Conservation (phyloP, 148 eudicot genomes). For the Rhododendron williamsianum region DNA sequence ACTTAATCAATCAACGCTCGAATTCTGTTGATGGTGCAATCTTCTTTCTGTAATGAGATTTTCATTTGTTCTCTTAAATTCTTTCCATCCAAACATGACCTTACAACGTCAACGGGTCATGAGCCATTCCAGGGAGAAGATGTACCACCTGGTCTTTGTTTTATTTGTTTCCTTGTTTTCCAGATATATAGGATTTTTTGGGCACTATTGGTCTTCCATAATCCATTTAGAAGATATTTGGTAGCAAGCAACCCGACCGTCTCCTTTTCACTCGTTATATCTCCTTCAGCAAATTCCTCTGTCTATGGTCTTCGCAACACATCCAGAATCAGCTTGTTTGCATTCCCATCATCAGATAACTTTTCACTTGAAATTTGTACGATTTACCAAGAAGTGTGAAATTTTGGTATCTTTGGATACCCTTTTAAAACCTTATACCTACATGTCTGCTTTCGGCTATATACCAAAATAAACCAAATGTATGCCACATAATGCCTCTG, state of each 20-base stretch:
- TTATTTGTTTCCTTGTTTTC: not conserved
- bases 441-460: not conserved
- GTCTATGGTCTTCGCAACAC: not conserved
- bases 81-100: not conserved
- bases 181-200: not conserved
- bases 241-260: not conserved
- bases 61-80: not conserved
- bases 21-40: not conserved
- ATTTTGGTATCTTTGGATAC: not conserved
- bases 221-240: not conserved
- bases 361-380: not conserved
- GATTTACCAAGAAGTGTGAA: not conserved
- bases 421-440: not conserved
- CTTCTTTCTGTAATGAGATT: not conserved
- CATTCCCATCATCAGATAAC: not conserved
- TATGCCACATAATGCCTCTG: not conserved
- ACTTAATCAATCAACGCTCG: not conserved
- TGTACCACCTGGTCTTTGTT: not conserved
- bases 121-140: not conserved
- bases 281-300: not conserved
- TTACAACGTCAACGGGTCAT: not conserved
- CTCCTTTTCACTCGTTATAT: not conserved
- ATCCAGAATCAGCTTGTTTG: not conserved
- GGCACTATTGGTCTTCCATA: not conserved
- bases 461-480: not conserved